Evolutionary conservation across 1,284 basidiomycete genomes (phyloP).

Genomic region (Pseudozyma hubeiensis): DNA sequence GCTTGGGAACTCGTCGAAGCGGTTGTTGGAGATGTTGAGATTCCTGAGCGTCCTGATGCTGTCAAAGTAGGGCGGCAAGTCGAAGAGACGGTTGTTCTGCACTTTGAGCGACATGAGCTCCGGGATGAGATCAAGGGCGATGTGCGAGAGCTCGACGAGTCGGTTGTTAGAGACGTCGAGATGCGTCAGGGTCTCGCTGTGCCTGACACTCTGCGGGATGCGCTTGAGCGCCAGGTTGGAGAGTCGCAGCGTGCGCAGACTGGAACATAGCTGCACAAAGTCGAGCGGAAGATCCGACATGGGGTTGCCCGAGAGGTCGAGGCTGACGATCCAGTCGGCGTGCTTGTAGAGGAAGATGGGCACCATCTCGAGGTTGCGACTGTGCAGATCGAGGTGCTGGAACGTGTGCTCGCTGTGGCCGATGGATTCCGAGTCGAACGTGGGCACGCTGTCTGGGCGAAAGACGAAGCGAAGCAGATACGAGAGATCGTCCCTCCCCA

Average conservation of each 20-base stretch:
- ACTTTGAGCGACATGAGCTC: constrained; percentile 80
- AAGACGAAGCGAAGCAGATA: constrained; percentile 88
- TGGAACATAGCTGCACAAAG: constrained; percentile 90
- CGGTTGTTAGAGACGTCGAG: constrained; percentile 94
- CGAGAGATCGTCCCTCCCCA: constrained; percentile 84
- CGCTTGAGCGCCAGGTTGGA: constrained; percentile 96
- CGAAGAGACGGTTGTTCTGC: constrained; percentile 92
- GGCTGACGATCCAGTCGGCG: constrained; percentile 84
- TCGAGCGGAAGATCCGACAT: constrained; percentile 96
- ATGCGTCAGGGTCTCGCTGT: constrained; percentile 80
- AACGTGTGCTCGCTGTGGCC: constrained; percentile 71
- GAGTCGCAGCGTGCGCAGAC: constrained; percentile 85
- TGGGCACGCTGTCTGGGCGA: constrained; percentile 75
- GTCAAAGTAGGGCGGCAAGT: constrained; percentile 86
- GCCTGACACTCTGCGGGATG: constrained; percentile 85
- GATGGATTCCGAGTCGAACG: constrained; percentile 58
- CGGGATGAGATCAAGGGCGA: constrained; percentile 81
- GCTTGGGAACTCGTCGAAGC: constrained; percentile 82
- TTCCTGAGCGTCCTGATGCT: constrained; percentile 79
- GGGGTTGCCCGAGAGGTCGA: constrained; percentile 93
- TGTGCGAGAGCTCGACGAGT: constrained; percentile 88
- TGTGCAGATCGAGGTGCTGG: constrained; percentile 85
- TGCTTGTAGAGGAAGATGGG: constrained; percentile 89
- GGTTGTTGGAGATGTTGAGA: constrained; percentile 97
- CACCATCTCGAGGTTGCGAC: constrained; percentile 85